Evolutionary conservation across 495 filamentous ascomycete species (phyloP).

Genomic region (Xylaria curta): DNA sequence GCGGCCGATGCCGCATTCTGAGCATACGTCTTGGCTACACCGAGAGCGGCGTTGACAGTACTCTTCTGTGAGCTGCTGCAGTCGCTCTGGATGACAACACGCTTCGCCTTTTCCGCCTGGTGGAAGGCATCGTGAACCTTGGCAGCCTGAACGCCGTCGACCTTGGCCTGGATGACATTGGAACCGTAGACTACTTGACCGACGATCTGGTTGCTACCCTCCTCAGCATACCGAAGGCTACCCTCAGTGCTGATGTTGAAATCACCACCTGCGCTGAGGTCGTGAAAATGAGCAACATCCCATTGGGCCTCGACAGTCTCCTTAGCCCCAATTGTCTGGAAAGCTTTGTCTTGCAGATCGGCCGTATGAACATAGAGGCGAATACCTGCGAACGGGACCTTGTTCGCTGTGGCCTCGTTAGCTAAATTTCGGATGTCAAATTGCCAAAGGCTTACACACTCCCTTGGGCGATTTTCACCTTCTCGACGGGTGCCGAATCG

Average conservation of each 20-base stretch:
- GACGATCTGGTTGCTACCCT: constrained; percentile 16
- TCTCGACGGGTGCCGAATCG: constrained; percentile 14
- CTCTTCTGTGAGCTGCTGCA: background rate
- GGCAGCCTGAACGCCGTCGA: constrained; percentile 3
- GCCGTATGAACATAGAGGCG: constrained; percentile 2
- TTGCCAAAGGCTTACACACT: background rate
- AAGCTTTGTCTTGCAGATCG: background rate
- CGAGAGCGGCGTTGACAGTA: background rate
- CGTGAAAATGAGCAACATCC: constrained; percentile 8
- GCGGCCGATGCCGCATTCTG: background rate
- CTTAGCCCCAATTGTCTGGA: constrained; percentile 8
- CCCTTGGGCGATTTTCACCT: constrained; percentile 13
- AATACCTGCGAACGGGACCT: constrained; percentile 4
- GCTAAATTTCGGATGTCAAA: background rate
- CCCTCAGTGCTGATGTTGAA: constrained; percentile 10
- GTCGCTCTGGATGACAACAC: constrained; percentile 5
- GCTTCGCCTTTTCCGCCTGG: constrained; percentile 1
- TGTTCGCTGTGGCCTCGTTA: background rate
- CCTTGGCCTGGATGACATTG: constrained; percentile 7
- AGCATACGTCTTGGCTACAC: constrained; percentile 8
- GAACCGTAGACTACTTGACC: constrained; percentile 12
- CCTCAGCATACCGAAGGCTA: constrained; percentile 2
- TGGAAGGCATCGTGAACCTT: constrained; percentile 16
- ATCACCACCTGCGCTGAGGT: constrained; percentile 6
- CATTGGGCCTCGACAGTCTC: constrained; percentile 11